phyloP scores from a whole-genome alignment of 805 yeast species.

The Candida coquimbonensis region DNA sequence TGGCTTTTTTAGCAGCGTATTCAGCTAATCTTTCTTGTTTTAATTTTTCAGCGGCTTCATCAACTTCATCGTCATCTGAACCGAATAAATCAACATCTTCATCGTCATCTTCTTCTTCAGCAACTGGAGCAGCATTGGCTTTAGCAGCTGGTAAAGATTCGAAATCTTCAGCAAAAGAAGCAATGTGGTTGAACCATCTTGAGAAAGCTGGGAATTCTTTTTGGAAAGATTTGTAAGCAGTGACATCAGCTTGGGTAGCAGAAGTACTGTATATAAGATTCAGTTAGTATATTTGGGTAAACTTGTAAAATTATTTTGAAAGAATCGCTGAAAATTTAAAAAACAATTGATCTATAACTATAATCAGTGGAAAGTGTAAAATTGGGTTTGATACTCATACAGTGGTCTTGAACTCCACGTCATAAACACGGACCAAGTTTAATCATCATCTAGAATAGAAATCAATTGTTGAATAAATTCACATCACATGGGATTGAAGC shows the following conservation, averaged over 20 bases:
- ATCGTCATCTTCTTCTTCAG: constrained; percentile 72
- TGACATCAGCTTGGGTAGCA: constrained; percentile 93
- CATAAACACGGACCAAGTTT: constrained; percentile 94
- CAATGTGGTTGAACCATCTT: constrained; percentile 99
- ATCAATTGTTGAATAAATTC: not conserved
- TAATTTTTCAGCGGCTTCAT: constrained; percentile 94
- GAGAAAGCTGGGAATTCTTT: constrained; percentile 85
- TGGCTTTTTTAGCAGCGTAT: constrained; percentile 96
- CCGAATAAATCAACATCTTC: constrained; percentile 92
- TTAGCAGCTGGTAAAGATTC: constrained; percentile 71
- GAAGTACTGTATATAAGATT: constrained; percentile 46
- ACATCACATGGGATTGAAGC: not conserved
- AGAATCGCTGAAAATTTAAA: not conserved
- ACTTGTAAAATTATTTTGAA: not conserved
- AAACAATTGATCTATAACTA: constrained; percentile 21
- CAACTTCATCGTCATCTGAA: constrained; percentile 85
- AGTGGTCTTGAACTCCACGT: constrained; percentile 92
- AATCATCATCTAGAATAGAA: constrained; percentile 48
- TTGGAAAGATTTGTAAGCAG: constrained; percentile 92
- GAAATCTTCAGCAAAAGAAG: constrained; percentile 85
- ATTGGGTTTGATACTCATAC: constrained; percentile 74
- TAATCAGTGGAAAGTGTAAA: constrained; percentile 28
- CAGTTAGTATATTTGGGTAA: constrained; percentile 13
- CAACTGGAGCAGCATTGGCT: constrained; percentile 53
- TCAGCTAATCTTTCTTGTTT: constrained; percentile 97